Evolutionary conservation across 164 flowering plant species (phyloP).

Genomic region (Annona cherimola): DNA sequence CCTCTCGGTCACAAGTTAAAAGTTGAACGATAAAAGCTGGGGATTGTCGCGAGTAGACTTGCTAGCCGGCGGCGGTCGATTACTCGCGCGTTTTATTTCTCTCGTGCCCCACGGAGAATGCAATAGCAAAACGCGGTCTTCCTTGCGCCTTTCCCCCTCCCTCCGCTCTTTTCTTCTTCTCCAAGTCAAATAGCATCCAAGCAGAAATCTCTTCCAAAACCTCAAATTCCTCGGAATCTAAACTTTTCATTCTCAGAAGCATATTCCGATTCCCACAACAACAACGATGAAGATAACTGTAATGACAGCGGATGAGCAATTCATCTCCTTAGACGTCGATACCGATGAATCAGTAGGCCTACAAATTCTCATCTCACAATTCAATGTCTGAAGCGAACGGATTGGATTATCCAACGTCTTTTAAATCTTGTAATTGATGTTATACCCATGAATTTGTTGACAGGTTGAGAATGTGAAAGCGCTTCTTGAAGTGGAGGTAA

Average conservation of each 20-base stretch:
- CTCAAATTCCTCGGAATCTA: not conserved
- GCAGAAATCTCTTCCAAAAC: not conserved
- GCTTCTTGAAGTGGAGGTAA: constrained; percentile 92
- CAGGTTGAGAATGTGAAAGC: constrained; percentile 97
- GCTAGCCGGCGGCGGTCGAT: too few species aligned
- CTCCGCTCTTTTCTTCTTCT: not conserved
- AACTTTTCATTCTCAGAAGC: not conserved
- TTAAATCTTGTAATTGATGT: not conserved
- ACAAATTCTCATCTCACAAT: not conserved
- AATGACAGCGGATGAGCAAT: constrained; percentile 80
- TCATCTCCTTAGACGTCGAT: constrained; percentile 79
- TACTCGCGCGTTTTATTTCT: too few species aligned
- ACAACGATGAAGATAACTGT: constrained; percentile 83
- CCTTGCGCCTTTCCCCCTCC: not conserved
- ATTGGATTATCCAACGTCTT: not conserved
- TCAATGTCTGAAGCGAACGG: constrained; percentile 9
- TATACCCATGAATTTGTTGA: not conserved
- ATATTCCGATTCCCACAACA: too few species aligned
- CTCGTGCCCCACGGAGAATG: too few species aligned
- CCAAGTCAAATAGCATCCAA: not conserved
- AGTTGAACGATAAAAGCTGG: too few species aligned
- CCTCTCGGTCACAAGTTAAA: too few species aligned
- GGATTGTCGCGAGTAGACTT: too few species aligned
- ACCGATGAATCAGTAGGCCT: constrained; percentile 67
- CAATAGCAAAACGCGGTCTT: too few species aligned